Percentiles rank a stretch among this genome's conserved stretches.
phyloP scores from a whole-genome alignment of 441 rosid species.

The Gossypium aridum region DNA sequence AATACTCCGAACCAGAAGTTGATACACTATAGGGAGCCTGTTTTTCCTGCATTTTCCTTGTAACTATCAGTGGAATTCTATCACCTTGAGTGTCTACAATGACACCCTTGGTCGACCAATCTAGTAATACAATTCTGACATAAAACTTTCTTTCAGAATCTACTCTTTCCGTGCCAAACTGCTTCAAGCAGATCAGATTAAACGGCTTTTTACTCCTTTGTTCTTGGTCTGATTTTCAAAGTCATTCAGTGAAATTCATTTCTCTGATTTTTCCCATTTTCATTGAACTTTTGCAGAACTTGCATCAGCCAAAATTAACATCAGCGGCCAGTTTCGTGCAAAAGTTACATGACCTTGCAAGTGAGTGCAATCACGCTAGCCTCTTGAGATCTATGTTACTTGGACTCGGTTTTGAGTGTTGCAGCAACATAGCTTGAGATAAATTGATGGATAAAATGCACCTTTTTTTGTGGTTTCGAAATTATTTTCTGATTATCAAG shows the following conservation, averaged over 20 bases:
- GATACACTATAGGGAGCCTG: neutral
- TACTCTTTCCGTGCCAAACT: neutral
- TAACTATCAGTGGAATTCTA: neutral
- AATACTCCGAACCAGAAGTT: neutral
- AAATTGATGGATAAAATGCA: conserved; percentile 1
- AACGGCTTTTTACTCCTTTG: neutral
- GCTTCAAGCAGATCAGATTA: neutral
- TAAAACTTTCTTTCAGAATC: neutral
- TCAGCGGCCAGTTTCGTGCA: conserved; percentile 61
- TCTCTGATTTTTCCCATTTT: neutral
- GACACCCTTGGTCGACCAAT: neutral
- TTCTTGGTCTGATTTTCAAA: neutral
- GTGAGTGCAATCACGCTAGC: conserved; percentile 20
- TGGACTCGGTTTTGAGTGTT: neutral
- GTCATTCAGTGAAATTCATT: neutral
- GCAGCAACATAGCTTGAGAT: neutral
- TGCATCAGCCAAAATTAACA: conserved; percentile 37
- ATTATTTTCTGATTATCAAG: neutral
- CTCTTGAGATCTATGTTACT: neutral
- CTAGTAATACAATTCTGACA: neutral
- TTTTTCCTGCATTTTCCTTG: neutral
- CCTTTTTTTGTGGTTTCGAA: neutral
- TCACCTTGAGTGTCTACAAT: neutral
- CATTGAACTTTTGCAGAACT: conserved; percentile 24
- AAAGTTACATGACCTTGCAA: conserved; percentile 77